Evolutionary conservation across 2,329 filamentous ascomycete species (phyloP).

Genomic region (Pestalotiopsis sp.): DNA sequence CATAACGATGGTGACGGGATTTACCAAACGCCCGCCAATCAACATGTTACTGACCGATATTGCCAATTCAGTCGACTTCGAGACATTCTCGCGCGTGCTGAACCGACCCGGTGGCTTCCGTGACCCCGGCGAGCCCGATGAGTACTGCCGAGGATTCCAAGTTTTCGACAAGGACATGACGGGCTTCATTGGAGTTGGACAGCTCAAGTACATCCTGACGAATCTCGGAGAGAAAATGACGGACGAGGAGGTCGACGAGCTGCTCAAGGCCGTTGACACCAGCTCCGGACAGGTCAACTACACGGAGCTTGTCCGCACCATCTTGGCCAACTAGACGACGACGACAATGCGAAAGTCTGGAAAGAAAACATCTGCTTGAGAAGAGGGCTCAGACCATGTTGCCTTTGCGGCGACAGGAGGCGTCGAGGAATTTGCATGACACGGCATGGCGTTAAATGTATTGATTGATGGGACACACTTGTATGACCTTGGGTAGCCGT

Average conservation of each 20-base stretch:
- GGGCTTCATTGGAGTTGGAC: constrained; percentile 95
- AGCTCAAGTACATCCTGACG: constrained; percentile 96
- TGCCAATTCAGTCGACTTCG: constrained; percentile 81
- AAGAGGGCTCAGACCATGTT: background rate
- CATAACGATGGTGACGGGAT: background rate
- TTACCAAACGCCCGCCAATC: background rate
- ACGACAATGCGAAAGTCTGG: background rate
- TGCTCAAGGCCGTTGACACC: constrained; percentile 97
- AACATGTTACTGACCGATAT: background rate
- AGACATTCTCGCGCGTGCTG: constrained; percentile 93
- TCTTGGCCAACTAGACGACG: constrained; percentile 72
- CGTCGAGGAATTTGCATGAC: constrained; percentile 17
- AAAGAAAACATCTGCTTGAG: background rate
- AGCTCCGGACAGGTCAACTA: constrained; percentile 98
- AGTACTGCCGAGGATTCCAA: constrained; percentile 98
- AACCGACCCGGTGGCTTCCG: constrained; percentile 98
- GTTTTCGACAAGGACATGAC: constrained; percentile 99
- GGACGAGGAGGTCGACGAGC: constrained; percentile 97
- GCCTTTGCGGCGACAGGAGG: background rate
- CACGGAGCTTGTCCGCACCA: constrained; percentile 84
- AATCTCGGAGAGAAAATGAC: constrained; percentile 99
- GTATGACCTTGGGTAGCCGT: constrained; percentile 15
- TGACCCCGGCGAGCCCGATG: constrained; percentile 94
- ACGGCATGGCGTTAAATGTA: constrained; percentile 17
- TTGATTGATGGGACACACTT: constrained; percentile 16